These are phyloP conservation scores for Metschnikowia arizonensis DNA, from an alignment of 805 yeast species.

Conservation along the genomic window DNA sequence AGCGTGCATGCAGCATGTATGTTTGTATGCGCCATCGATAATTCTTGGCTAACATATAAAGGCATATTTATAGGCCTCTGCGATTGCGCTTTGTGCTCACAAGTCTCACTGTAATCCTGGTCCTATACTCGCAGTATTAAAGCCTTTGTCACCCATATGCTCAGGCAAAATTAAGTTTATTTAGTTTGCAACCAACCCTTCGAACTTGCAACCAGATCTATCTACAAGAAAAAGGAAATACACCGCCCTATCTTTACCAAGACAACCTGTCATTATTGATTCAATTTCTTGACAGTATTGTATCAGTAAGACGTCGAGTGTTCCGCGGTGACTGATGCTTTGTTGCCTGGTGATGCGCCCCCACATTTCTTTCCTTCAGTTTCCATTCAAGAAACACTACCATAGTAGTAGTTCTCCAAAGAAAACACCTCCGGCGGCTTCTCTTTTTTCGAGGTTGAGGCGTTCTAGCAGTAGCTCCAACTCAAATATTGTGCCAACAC, in stretches of 20 bases:
- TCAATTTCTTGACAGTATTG: neutral
- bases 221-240: neutral
- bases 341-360: conserved; percentile 1
- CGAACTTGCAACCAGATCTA: neutral
- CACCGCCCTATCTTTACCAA: neutral
- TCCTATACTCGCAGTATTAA: neutral
- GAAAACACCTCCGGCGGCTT: neutral
- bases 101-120: neutral
- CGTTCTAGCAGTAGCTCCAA: conserved; percentile 2
- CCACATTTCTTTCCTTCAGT: neutral
- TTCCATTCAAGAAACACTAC: conserved; percentile 1
- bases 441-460: neutral
- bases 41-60: neutral
- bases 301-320: neutral
- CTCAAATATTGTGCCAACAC: neutral
- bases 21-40: neutral
- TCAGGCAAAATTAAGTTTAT: neutral
- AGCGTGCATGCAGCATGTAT: neutral
- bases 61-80: neutral
- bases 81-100: conserved; percentile 1
- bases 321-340: neutral
- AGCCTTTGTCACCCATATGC: neutral
- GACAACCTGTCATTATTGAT: neutral
- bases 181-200: neutral
- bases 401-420: neutral